phyloP scores from a whole-genome alignment of 2,329 filamentous ascomycete species.

The Madurella fahalii region DNA sequence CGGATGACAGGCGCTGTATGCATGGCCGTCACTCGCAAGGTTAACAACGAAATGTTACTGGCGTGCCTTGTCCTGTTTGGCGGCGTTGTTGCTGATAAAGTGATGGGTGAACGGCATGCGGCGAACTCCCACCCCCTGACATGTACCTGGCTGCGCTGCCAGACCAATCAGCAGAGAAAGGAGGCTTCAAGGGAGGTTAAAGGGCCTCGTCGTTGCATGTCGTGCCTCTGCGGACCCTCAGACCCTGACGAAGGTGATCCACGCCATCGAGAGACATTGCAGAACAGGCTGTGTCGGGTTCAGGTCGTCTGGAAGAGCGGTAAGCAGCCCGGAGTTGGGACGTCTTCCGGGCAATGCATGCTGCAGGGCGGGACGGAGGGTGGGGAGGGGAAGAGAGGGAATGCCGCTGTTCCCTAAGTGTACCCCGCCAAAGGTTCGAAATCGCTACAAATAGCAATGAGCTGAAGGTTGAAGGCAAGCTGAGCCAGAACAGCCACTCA shows the following conservation, averaged over 20 bases:
- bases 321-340: too few species aligned
- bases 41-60: background rate
- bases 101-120: background rate
- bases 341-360: too few species aligned
- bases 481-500: too few species aligned
- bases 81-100: background rate
- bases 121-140: background rate
- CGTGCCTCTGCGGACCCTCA: constrained; percentile 4
- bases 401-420: background rate
- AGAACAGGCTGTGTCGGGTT: background rate
- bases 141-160: background rate
- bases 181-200: too few species aligned
- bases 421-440: background rate
- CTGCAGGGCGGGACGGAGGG: too few species aligned
- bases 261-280: background rate
- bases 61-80: background rate
- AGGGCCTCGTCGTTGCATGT: constrained; percentile 3
- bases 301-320: background rate
- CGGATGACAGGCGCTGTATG: background rate
- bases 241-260: background rate
- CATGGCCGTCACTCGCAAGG: background rate
- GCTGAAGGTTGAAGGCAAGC: background rate
- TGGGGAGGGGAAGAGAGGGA: too few species aligned
- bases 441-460: background rate
- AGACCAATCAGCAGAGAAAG: background rate